A percentile compares a stretch with the other conserved stretches of the same genome.
These are phyloP conservation scores for Panicum miliaceum DNA, from an alignment of 176 grass and related monocot species.

Conservation along the genomic window DNA sequence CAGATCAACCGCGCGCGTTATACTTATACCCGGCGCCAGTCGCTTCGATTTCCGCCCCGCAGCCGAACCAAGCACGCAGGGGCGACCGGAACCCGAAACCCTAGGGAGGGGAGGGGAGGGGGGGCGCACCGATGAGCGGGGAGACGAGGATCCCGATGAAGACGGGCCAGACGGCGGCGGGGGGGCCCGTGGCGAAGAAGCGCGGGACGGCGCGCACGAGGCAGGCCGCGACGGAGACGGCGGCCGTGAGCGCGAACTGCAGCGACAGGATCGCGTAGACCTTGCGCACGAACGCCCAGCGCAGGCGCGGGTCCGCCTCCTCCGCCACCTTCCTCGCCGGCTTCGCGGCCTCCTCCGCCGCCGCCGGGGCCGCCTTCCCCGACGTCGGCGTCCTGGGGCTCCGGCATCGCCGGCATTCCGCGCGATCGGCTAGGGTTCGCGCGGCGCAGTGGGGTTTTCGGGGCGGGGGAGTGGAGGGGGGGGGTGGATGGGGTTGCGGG, in stretches of 20 bases:
- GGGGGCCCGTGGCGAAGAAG: conserved; percentile 32
- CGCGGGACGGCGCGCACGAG: conserved; percentile 44
- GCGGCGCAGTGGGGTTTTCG: neutral
- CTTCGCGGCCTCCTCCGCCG: neutral
- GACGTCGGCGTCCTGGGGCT: conserved; percentile 5
- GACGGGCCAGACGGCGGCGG: conserved; percentile 36
- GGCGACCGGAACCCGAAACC: neutral
- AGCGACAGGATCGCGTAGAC: conserved; percentile 59
- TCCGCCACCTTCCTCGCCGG: conserved; percentile 38
- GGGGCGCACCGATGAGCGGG: conserved; percentile 48
- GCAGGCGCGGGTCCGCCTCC: conserved; percentile 62
- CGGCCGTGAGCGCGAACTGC: conserved; percentile 57
- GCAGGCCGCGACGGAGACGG: conserved; percentile 32
- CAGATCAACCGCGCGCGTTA: neutral
- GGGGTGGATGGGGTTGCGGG: too few relatives aligned
- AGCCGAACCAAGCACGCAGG: neutral
- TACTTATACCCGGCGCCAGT: too few relatives aligned
- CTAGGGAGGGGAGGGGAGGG: neutral
- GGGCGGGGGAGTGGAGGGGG: neutral
- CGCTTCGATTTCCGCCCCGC: neutral
- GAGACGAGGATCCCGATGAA: conserved; percentile 47
- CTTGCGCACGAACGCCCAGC: conserved; percentile 74
- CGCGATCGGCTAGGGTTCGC: conserved; percentile 30
- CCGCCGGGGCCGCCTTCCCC: too few relatives aligned
- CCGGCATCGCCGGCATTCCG: conserved; percentile 28